phyloP scores from a whole-genome alignment of 2,329 filamentous ascomycete species.

The Xylariomycetidae sp. region DNA sequence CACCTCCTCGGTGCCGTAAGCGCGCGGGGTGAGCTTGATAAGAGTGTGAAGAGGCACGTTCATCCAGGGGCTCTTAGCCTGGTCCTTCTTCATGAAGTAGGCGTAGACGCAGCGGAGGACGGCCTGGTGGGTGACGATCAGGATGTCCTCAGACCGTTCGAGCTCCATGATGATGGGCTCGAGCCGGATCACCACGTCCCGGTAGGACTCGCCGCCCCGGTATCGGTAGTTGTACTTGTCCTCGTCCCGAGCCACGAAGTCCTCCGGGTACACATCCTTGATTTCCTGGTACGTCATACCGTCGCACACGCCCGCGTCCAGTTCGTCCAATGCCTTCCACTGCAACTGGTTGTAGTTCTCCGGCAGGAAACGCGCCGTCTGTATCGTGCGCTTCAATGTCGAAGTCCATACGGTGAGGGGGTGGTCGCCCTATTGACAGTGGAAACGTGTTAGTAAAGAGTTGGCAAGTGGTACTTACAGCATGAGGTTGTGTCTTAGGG shows the following conservation, averaged over 20 bases:
- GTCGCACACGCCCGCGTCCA: constrained; percentile 94
- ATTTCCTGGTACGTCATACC: constrained; percentile 96
- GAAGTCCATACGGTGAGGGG: constrained; percentile 61
- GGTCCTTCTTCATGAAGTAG: constrained; percentile 97
- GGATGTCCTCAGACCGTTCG: constrained; percentile 90
- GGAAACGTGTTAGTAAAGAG: constrained; percentile 8
- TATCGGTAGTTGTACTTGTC: constrained; percentile 99
- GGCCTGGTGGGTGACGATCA: constrained; percentile 97
- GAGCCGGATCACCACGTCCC: constrained; percentile 93
- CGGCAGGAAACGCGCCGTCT: constrained; percentile 80
- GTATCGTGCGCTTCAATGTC: constrained; percentile 74
- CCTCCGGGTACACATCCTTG: constrained; percentile 83
- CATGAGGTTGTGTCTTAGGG: no score
- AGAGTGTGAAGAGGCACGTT: constrained; percentile 94
- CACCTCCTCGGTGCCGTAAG: constrained; percentile 89
- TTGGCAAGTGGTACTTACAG: neutral
- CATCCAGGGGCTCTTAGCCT: constrained; percentile 95
- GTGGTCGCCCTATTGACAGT: constrained; percentile 46
- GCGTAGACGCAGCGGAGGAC: constrained; percentile 96
- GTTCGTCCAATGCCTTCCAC: constrained; percentile 97
- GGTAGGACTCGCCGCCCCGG: constrained; percentile 89
- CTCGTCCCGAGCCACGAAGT: constrained; percentile 91
- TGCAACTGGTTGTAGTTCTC: constrained; percentile 86
- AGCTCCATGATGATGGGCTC: constrained; percentile 99
- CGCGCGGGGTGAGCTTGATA: constrained; percentile 91